Evolutionary conservation across 2,329 filamentous ascomycete genomes (phyloP).

Genomic region (Microcyclosporella mali): DNA sequence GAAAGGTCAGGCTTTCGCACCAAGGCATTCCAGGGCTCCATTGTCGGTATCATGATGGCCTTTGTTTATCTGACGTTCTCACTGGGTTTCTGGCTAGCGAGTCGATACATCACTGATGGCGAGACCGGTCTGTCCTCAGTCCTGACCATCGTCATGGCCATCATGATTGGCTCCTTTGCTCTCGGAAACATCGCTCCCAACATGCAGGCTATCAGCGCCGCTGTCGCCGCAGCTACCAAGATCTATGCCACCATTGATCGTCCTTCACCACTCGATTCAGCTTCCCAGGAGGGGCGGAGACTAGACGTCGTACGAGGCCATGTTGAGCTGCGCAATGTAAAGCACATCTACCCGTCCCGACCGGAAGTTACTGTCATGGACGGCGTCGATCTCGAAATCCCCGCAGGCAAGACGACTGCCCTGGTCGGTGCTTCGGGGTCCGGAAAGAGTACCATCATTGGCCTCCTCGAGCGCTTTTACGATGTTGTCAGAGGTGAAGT

Average conservation of each 20-base stretch:
- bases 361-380: constrained; percentile 87
- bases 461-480: constrained; percentile 90
- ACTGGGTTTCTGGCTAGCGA: constrained; percentile 83
- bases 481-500: constrained; percentile 76
- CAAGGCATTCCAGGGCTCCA: constrained; percentile 65
- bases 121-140: constrained; percentile 63
- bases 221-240: constrained; percentile 77
- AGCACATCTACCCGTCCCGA: constrained; percentile 90
- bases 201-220: constrained; percentile 76
- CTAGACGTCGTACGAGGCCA: constrained; percentile 68
- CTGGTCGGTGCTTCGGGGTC: constrained; percentile 90
- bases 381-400: constrained; percentile 70
- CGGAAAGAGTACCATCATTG: constrained; percentile 91
- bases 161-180: constrained; percentile 90
- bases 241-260: constrained; percentile 94
- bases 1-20: constrained; percentile 70
- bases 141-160: constrained; percentile 78
- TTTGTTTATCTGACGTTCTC: constrained; percentile 83
- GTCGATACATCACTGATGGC: constrained; percentile 62
- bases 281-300: constrained; percentile 62
- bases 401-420: constrained; percentile 86
- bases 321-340: constrained; percentile 74
- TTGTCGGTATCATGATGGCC: constrained; percentile 79
- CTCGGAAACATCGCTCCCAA: constrained; percentile 84
- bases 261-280: constrained; percentile 73